These are phyloP conservation scores for Ogataea corticis DNA, from an alignment of 805 yeast species.

Conservation along the genomic window DNA sequence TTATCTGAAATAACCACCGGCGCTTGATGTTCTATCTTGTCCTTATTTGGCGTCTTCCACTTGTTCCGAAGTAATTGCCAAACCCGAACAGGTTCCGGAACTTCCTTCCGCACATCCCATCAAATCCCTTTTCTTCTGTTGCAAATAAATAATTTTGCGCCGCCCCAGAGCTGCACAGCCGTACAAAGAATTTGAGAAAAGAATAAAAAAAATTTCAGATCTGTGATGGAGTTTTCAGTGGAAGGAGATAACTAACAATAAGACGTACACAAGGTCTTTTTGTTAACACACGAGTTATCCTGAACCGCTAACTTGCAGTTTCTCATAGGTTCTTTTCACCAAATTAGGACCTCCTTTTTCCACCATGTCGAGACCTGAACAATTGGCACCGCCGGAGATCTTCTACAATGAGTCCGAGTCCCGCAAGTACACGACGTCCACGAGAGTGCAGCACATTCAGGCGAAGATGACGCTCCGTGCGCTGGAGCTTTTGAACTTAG, in stretches of 20 bases:
- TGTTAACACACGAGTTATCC: too few species aligned
- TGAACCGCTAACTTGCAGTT: too few species aligned
- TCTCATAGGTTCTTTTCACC: too few species aligned
- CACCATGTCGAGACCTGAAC: constrained; percentile 92
- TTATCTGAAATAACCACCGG: too few species aligned
- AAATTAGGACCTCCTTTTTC: too few species aligned
- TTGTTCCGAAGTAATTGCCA: not conserved
- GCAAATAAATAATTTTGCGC: not conserved
- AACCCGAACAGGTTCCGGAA: not conserved
- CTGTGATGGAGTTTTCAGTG: not conserved
- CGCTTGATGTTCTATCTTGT: not conserved
- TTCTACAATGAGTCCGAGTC: constrained; percentile 93
- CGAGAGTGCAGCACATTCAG: constrained; percentile 97
- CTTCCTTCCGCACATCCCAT: not conserved
- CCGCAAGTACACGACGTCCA: constrained; percentile 82
- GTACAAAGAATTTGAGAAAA: too few species aligned
- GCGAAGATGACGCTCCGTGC: constrained; percentile 97
- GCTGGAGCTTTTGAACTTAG: constrained; percentile 77
- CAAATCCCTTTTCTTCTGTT: constrained; percentile 1
- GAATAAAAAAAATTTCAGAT: constrained; percentile 1
- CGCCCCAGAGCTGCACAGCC: not conserved
- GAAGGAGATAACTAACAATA: too few species aligned
- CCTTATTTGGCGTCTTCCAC: not conserved
- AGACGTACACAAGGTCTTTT: too few species aligned
- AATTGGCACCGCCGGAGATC: constrained; percentile 93